These are phyloP conservation scores for Blastobotrys muscicola DNA, from an alignment of 805 yeast genomes.

Conservation along the genomic window DNA sequence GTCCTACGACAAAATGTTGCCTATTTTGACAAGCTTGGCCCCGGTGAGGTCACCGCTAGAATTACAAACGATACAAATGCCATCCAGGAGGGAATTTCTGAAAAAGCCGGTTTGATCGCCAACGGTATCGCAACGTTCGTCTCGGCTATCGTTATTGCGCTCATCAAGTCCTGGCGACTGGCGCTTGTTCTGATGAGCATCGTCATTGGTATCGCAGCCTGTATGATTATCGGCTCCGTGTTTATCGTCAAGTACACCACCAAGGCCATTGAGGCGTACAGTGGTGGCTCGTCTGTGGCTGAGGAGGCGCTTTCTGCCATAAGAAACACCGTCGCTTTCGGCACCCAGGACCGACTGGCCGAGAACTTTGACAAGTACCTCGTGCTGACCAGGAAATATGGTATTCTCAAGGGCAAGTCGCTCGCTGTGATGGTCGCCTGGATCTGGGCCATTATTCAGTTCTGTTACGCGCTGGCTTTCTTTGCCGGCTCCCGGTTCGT, in stretches of 20 bases:
- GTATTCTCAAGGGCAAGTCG: constrained; percentile 21
- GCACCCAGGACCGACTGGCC: constrained; percentile 30
- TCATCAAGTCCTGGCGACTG: constrained; percentile 29
- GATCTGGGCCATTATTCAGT: constrained; percentile 30
- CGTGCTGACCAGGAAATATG: constrained; percentile 18
- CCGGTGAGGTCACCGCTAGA: constrained; percentile 36
- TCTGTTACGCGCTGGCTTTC: constrained; percentile 32
- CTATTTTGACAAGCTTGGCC: constrained; percentile 33
- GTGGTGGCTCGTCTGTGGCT: constrained; percentile 30
- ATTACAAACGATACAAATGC: constrained; percentile 33
- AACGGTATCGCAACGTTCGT: constrained; percentile 32
- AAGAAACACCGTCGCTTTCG: constrained; percentile 34
- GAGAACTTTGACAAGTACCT: constrained; percentile 26
- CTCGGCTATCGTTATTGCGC: constrained; percentile 30
- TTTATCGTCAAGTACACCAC: constrained; percentile 24
- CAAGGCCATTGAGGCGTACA: constrained; percentile 19
- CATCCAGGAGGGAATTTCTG: constrained; percentile 35
- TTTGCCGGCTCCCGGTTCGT: constrained; percentile 36
- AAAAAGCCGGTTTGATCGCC: constrained; percentile 32
- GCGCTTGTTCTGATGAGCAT: constrained; percentile 28
- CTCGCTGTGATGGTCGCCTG: constrained; percentile 29
- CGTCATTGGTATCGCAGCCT: constrained; percentile 24
- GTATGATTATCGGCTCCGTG: constrained; percentile 25
- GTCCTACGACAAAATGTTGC: constrained; percentile 33
- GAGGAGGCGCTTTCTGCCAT: constrained; percentile 35